Conservation (phyloP, 129 eudicot species). For the Calendula officinalis region DNA sequence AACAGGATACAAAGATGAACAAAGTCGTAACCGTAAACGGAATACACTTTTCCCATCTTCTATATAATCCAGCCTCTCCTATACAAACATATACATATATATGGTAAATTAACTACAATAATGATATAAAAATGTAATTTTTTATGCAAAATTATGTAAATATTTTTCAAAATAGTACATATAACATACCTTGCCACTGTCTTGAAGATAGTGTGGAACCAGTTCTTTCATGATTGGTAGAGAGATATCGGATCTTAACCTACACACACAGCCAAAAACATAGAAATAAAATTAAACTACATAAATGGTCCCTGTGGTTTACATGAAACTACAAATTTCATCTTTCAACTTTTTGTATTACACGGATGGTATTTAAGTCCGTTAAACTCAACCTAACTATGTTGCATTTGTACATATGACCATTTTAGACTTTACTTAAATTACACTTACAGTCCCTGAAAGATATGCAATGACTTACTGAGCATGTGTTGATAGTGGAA, state of each 20-base stretch:
- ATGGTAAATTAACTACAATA: slow-evolving; percentile 10
- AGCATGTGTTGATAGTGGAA: slow-evolving; percentile 84
- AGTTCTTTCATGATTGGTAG: slow-evolving; percentile 89
- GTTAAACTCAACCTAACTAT: too few relatives aligned
- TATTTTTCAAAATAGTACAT: slow-evolving; percentile 10
- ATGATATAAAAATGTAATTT: slow-evolving; percentile 4
- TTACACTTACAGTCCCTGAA: not conserved
- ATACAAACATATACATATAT: slow-evolving; percentile 12
- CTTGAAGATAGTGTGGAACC: slow-evolving; percentile 98
- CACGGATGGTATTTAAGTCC: too few relatives aligned
- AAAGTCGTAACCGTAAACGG: slow-evolving; percentile 76
- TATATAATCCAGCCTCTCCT: slow-evolving; percentile 92
- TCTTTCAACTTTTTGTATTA: too few relatives aligned
- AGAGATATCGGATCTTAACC: slow-evolving; percentile 86
- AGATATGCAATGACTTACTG: slow-evolving; percentile 51
- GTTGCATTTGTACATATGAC: too few relatives aligned
- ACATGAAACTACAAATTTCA: too few relatives aligned
- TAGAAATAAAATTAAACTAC: not conserved
- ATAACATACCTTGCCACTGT: slow-evolving; percentile 66
- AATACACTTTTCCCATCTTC: slow-evolving; percentile 94
- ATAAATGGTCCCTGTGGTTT: too few relatives aligned
- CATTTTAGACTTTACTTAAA: too few relatives aligned
- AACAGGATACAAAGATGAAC: slow-evolving; percentile 87
- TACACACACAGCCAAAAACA: slow-evolving; percentile 27
- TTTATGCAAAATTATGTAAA: not conserved